These are phyloP conservation scores for Saccharomyces paradoxus DNA, from an alignment of 805 yeast species.

Conservation along the genomic window DNA sequence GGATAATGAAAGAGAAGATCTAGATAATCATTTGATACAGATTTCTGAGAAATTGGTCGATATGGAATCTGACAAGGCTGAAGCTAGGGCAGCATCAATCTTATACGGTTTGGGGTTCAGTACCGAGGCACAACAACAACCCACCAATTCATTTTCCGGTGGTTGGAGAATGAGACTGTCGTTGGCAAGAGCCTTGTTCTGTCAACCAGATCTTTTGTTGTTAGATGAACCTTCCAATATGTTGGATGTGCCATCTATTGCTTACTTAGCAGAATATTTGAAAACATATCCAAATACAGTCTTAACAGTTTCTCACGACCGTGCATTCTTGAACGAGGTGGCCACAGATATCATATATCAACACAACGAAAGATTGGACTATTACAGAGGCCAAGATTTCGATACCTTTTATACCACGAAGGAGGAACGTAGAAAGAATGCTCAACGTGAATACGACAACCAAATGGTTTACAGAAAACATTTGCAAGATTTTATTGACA, in stretches of 20 bases:
- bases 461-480: constrained; percentile 95
- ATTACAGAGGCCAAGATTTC: constrained; percentile 88
- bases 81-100: constrained; percentile 91
- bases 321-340: constrained; percentile 93
- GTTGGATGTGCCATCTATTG: constrained; percentile 99
- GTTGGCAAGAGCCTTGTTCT: constrained; percentile 94
- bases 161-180: constrained; percentile 99
- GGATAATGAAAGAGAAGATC: constrained; percentile 84
- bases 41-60: constrained; percentile 76
- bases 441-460: constrained; percentile 89
- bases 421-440: constrained; percentile 91
- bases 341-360: constrained; percentile 98
- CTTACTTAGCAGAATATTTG: constrained; percentile 81
- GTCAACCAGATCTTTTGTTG: constrained; percentile 87
- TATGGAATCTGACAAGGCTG: constrained; percentile 97
- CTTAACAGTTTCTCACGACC: constrained; percentile 93
- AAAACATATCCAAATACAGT: constrained; percentile 89
- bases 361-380: constrained; percentile 93
- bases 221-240: constrained; percentile 98
- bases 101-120: constrained; percentile 91
- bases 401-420: constrained; percentile 88
- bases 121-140: constrained; percentile 67
- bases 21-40: constrained; percentile 68
- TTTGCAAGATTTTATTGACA: constrained; percentile 89
- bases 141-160: constrained; percentile 93